Conservation (phyloP, 306 rosid genomes). For the Ormosia emarginata region DNA sequence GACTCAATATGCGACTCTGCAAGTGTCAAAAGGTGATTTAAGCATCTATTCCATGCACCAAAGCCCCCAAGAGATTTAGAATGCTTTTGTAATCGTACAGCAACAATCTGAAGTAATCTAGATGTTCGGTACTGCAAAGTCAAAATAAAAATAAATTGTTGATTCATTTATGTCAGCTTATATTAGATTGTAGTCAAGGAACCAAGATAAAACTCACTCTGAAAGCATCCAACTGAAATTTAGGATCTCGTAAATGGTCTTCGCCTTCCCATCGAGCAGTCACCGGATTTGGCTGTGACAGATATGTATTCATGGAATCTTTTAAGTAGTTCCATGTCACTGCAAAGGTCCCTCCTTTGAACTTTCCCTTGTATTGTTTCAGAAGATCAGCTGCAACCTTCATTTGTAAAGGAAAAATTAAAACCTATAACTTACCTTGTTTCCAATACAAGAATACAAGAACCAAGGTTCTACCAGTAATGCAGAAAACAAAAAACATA, state of each 20-base stretch:
- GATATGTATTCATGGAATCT: conserved; percentile 85
- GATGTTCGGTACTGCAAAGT: conserved; percentile 86
- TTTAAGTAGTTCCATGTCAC: conserved; percentile 93
- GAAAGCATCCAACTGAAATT: conserved; percentile 96
- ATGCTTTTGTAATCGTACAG: conserved; percentile 78
- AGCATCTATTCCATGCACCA: conserved; percentile 98
- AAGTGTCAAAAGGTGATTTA: conserved; percentile 91
- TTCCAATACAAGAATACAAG: conserved; percentile 3
- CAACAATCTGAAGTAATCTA: conserved; percentile 88
- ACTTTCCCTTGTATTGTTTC: conserved; percentile 81
- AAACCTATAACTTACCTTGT: not conserved
- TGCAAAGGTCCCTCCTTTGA: conserved; percentile 82
- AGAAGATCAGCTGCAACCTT: conserved; percentile 89
- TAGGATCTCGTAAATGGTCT: conserved; percentile 84
- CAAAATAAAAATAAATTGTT: conserved; percentile 17
- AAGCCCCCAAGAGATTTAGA: conserved; percentile 80
- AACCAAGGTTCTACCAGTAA: not conserved
- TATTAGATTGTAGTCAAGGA: not conserved
- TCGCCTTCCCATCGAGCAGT: conserved; percentile 89
- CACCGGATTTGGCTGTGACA: conserved; percentile 96
- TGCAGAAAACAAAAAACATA: not conserved
- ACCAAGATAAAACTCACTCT: conserved; percentile 63
- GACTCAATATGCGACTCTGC: conserved; percentile 95
- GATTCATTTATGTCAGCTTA: not conserved
- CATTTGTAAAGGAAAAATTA: conserved; percentile 19